Evolutionary conservation across 2,329 filamentous ascomycete species (phyloP).

Genomic region (Sclerotinia subarctica): DNA sequence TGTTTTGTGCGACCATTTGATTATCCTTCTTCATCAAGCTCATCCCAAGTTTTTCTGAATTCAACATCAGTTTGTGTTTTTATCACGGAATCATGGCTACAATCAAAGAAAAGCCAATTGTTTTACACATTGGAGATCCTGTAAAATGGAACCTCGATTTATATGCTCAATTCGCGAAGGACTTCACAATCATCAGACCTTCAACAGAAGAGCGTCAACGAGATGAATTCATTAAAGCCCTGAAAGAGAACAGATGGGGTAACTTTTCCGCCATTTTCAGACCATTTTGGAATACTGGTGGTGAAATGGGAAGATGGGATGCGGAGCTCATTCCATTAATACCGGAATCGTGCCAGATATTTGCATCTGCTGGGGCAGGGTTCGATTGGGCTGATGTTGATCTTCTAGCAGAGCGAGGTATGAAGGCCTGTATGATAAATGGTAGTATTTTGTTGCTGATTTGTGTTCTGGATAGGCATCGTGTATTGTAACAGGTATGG

Average conservation of each 20-base stretch:
- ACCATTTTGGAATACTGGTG: conserved; percentile 62
- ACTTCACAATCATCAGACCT: conserved; percentile 49
- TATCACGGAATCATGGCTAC: background rate
- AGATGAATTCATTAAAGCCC: conserved; percentile 47
- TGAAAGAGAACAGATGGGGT: conserved; percentile 53
- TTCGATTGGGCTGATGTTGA: conserved; percentile 63
- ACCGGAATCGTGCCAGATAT: conserved; percentile 53
- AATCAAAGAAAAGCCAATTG: conserved; percentile 29
- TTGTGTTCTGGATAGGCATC: conserved; percentile 43
- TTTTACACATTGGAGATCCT: conserved; percentile 39
- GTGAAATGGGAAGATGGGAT: conserved; percentile 64
- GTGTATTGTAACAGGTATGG: conserved; percentile 63
- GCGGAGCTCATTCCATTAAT: conserved; percentile 54
- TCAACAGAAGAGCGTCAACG: conserved; percentile 50
- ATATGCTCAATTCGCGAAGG: conserved; percentile 42
- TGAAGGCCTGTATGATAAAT: background rate
- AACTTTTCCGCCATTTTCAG: conserved; percentile 51
- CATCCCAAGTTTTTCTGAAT: background rate
- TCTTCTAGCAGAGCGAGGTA: conserved; percentile 55
- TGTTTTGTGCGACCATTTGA: background rate
- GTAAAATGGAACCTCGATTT: conserved; percentile 37
- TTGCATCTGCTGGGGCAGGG: conserved; percentile 58
- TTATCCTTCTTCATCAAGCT: background rate
- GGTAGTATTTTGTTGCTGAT: background rate
- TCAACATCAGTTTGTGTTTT: background rate